Evolutionary conservation across 257 asterid genomes (phyloP), one percentile per base, ranked within the genome.

Genomic region (Penstemon davidsonii): DNA sequence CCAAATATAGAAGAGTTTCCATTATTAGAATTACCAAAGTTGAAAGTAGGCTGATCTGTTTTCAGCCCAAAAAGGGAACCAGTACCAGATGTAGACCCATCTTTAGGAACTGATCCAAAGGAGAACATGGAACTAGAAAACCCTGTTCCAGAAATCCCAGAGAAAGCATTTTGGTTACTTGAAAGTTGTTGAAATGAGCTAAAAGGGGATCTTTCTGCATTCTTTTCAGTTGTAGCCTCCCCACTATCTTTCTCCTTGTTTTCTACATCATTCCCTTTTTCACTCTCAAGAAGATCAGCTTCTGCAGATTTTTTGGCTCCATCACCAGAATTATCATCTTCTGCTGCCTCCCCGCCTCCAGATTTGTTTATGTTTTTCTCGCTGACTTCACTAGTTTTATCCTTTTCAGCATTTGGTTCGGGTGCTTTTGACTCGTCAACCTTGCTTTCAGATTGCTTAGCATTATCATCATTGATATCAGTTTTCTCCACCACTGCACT

Each of bases 91-190:
- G 80, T 50, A 66, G 90, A 62, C 45, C 81, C 86, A 61, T 82
- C 93, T 68, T 83, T 86, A 12, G 80, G 46, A 67, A 77, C 57
- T 59, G 89, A 76, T 38, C 97, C 97, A 69, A 93, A 93, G 45
- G 97, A 85, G 82, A 93, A 93, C 10, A 88, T 60, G 19, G 92
- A 66, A 60, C 77, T 66, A 51, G 97, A 82, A 74, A 93, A 93
- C 60, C 99, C 99, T 15, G 97, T 80, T 67, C 96, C 97, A 43
- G 92, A 61, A 60, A 93, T 68, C 50, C 97, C 97, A 18, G 95
- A 90, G 79, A 93, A 93, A 62, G 99, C 97, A 67, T 88, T 93
- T 75, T 84, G 97, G 78, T 73, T 79, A 65, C 96, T 87, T 8
- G 97, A 90, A 51, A 87, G 90, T 56, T 83, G 90, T 47, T 74